Conservation (phyloP, 441 rosid species). For the Corymbia citriodora region DNA sequence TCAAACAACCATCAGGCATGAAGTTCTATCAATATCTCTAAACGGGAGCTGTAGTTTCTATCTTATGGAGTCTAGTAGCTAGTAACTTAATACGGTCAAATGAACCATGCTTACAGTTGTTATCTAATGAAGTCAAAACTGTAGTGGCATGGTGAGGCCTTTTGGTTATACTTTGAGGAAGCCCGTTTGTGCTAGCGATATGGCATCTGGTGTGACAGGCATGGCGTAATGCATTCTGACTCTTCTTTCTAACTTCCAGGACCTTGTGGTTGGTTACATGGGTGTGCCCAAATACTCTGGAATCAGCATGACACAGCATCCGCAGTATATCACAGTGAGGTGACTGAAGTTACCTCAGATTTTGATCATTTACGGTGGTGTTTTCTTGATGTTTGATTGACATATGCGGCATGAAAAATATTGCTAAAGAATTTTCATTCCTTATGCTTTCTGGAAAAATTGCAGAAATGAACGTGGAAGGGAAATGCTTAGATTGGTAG, state of each 20-base stretch:
- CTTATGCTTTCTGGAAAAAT: conserved; percentile 2
- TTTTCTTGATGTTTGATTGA: background rate
- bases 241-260: conserved; percentile 33
- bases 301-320: conserved; percentile 89
- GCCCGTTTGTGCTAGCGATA: background rate
- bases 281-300: conserved; percentile 94
- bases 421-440: background rate
- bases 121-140: background rate
- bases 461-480: conserved; percentile 80
- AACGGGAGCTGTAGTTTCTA: background rate
- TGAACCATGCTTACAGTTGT: background rate
- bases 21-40: background rate
- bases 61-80: background rate
- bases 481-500: conserved; percentile 82
- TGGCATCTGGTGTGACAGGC: background rate
- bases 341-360: conserved; percentile 3
- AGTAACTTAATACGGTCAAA: background rate
- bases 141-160: background rate
- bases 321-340: conserved; percentile 92
- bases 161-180: background rate
- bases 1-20: background rate
- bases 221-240: background rate
- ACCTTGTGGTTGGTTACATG: conserved; percentile 95
- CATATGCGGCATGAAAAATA: background rate
- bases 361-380: background rate